These are phyloP conservation scores for Periconia digitata DNA, from an alignment of 2,329 filamentous ascomycete genomes.

Conservation along the genomic window DNA sequence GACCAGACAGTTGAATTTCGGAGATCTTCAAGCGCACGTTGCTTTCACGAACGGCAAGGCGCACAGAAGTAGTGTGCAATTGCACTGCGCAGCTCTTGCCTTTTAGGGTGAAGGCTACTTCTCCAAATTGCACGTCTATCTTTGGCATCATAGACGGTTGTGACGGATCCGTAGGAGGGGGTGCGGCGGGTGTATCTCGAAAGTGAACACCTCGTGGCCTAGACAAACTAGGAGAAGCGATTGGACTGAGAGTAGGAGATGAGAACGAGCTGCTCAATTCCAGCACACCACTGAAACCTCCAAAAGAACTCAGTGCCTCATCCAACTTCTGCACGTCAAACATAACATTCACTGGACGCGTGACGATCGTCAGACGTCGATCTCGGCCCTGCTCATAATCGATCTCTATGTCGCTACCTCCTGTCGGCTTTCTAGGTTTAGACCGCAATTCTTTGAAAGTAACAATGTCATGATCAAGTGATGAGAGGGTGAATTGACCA, in stretches of 20 bases:
- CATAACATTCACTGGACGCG: conserved; percentile 73
- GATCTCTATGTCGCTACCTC: conserved; percentile 33
- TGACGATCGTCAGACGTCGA: conserved; percentile 63
- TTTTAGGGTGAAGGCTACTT: conserved; percentile 72
- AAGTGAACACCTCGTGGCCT: conserved; percentile 59
- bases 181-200: conserved; percentile 47
- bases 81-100: conserved; percentile 75
- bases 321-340: conserved; percentile 81
- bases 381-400: conserved; percentile 34
- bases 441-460: conserved; percentile 48
- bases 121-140: conserved; percentile 74
- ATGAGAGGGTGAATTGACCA: conserved; percentile 51
- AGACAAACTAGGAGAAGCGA: conserved; percentile 30
- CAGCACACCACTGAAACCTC: conserved; percentile 86
- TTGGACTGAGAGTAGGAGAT: conserved; percentile 56
- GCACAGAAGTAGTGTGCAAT: conserved; percentile 78
- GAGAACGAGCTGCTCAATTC: conserved; percentile 85
- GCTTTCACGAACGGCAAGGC: conserved; percentile 73
- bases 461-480: conserved; percentile 53
- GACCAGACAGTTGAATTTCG: conserved; percentile 73
- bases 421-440: conserved; percentile 26
- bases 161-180: conserved; percentile 13
- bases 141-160: conserved; percentile 52
- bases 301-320: conserved; percentile 84
- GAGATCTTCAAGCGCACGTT: conserved; percentile 73